Conservation (phyloP, 2,329 filamentous ascomycete genomes). For the Penicillium sp. region DNA sequence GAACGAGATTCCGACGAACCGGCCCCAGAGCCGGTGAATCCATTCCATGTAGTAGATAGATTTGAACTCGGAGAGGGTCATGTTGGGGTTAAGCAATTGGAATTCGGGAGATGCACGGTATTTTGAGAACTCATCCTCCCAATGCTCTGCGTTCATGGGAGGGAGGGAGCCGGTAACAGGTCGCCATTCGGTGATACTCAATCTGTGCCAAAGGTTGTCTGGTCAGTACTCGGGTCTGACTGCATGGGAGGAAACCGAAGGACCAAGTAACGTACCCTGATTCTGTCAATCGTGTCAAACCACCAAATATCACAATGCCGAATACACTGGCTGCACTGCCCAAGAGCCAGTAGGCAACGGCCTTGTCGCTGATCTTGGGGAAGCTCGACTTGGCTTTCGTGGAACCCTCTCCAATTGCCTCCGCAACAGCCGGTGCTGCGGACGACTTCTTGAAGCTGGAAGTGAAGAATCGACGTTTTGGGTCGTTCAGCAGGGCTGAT, state of each 20-base stretch:
- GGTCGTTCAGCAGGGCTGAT: slow-evolving; percentile 23
- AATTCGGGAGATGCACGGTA: slow-evolving; percentile 93
- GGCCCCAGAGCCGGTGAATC: slow-evolving; percentile 91
- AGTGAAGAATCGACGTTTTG: slow-evolving; percentile 30
- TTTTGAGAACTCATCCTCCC: slow-evolving; percentile 89
- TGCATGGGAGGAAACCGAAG: not conserved
- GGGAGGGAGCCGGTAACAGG: slow-evolving; percentile 90
- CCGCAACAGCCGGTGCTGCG: slow-evolving; percentile 21
- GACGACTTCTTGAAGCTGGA: slow-evolving; percentile 23
- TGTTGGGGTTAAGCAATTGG: slow-evolving; percentile 83
- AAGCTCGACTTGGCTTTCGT: slow-evolving; percentile 42
- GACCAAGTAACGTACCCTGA: slow-evolving; percentile 62
- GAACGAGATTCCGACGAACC: slow-evolving; percentile 85
- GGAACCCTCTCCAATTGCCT: slow-evolving; percentile 22
- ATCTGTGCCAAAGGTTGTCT: slow-evolving; percentile 47
- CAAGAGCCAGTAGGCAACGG: slow-evolving; percentile 86
- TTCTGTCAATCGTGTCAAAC: slow-evolving; percentile 88
- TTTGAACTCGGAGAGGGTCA: slow-evolving; percentile 92
- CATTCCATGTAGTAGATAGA: slow-evolving; percentile 99
- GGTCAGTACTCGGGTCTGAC: slow-evolving; percentile 10
- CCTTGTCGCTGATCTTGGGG: slow-evolving; percentile 65
- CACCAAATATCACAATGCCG: slow-evolving; percentile 93
- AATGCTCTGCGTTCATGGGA: slow-evolving; percentile 72
- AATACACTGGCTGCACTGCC: slow-evolving; percentile 91
- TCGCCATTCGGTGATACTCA: slow-evolving; percentile 98